Base-by-base conservation (phyloP, 108 stramenopile species). In the Fistulifera solaris region DNA sequence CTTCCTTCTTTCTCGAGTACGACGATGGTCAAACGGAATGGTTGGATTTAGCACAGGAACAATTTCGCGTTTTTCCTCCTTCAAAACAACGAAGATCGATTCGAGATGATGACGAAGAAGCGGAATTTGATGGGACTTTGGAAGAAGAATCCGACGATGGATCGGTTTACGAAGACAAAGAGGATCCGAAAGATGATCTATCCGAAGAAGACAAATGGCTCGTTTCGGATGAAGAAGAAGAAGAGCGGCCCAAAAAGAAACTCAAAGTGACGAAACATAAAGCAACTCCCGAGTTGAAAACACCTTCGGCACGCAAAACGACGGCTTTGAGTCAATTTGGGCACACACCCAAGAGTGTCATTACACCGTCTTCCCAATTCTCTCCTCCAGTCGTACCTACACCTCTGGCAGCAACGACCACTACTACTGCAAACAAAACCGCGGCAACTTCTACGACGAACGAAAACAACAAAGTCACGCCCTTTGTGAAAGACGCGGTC, bases 1-100 rank as follows among this genome's bases (percentile, higher is more conserved):
- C 25, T 25, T 27, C 50, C 25, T 28, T 8, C 50, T 51, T 25
- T 28, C 27, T 54, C 22, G 38, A 54, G 66, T 88, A 88, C 58
- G 87, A 84, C 45, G 81, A 88, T 60, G 82, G 80, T 12, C 75
- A 81, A 53, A 47, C 28, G 21, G 87, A 88, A 53, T 66, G 67
- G 48, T 63, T 79, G 12, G 86, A 87, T 63, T 54, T 87, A 40
- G 62, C 27, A 8, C 23, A 40, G 19, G 44, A 51, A 56, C 52
- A 4, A 15, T 40, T 56, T 56, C 56, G 38, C 38, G 21, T 11
- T 21, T 8, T 17, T 21, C 19, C 16, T 45, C 41, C 23, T 27
- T 63, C 55, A 50, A 50, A 57, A 40, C 13, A 61, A 62, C 21
- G 66, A 60, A 23, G 71, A 71, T 27, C 58, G 50, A 69, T 16